Evolutionary conservation across 2,329 filamentous ascomycete genomes (phyloP), one percentile per base, ranked within the genome.

Genomic region (Cladorrhinum sp.): DNA sequence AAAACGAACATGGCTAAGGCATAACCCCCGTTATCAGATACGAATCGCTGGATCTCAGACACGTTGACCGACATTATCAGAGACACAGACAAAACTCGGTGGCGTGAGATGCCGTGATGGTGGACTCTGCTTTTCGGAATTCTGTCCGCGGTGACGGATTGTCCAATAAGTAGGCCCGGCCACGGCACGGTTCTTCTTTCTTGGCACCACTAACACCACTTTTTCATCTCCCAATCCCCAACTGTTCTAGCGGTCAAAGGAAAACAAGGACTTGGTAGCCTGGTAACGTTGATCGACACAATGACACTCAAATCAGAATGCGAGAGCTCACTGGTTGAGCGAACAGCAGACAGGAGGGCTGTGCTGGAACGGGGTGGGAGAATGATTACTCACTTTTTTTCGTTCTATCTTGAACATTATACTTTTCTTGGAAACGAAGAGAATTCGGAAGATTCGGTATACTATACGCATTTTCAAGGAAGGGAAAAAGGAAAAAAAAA

Each of bases 131-230:
- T 26, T 24, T 51, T 51, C 51, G 51, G 30, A 18, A 54, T 54
- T 46, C 10, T n/a, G 18, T 54, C 26, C 28, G 28, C 28, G 24
- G 51, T 28, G 51, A 33, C 26, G 28, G 28, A 36, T 30, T 18
- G 39, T 56, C 39, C 54, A 56, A 56, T 56, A 21, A 26, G 20
- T 18, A 28, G 23, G 10, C 54, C 54, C 21, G 2, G 36, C 24
- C 36, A 56, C 54, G 33, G 54, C 54, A 56, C 54, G 54, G 54
- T 51, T 49, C 49, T 16, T 28, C 23, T 21, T 28, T 51, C 49
- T 51, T 24, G 49, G 49, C 49, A 26, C 42, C n/a, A 46, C 16
- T 12, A 46, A 21, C n/a, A 46, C 3, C 8, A 20, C 18, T 46
- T 46, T 18, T 16, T 46, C n/a, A 46, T 46, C 18, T 46, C 18